These are phyloP conservation scores for Malus hybrid DNA, from an alignment of 331 rosid species.

Conservation along the genomic window DNA sequence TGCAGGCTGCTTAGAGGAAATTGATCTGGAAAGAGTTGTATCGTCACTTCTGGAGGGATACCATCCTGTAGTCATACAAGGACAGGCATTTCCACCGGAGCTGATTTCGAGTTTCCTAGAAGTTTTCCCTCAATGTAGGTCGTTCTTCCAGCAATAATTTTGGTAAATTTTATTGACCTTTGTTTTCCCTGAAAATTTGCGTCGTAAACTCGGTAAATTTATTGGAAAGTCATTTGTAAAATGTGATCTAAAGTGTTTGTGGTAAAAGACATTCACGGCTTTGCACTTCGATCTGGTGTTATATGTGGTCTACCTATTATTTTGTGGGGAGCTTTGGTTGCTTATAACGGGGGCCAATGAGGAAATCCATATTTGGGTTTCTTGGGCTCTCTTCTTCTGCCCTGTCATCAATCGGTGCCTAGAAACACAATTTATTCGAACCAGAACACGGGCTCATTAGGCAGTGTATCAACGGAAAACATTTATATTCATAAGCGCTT, in stretches of 20 bases:
- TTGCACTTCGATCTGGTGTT: no score
- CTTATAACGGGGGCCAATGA: no score
- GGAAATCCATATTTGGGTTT: no score
- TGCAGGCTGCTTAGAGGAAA: slow-evolving; percentile 51
- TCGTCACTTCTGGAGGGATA: slow-evolving; percentile 44
- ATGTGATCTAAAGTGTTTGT: neutral
- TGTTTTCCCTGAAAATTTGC: neutral
- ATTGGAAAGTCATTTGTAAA: neutral
- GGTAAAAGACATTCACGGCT: neutral
- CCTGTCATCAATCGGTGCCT: no score
- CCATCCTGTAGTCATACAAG: slow-evolving; percentile 38
- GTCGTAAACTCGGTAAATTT: neutral
- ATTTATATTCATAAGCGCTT: no score
- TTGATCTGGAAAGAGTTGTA: slow-evolving; percentile 43
- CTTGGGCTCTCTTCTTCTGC: no score
- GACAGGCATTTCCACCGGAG: slow-evolving; percentile 34
- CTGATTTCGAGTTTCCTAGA: slow-evolving; percentile 37
- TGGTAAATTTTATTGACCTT: neutral
- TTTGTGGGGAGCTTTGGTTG: no score
- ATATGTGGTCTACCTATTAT: no score
- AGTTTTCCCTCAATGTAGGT: slow-evolving; percentile 39
- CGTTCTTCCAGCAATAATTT: slow-evolving; percentile 30
- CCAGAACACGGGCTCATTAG: no score
- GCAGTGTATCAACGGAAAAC: no score
- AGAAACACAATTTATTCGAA: no score